Conservation (phyloP, 192 early-diverging fungal species). For the Funneliformis geosporum region DNA sequence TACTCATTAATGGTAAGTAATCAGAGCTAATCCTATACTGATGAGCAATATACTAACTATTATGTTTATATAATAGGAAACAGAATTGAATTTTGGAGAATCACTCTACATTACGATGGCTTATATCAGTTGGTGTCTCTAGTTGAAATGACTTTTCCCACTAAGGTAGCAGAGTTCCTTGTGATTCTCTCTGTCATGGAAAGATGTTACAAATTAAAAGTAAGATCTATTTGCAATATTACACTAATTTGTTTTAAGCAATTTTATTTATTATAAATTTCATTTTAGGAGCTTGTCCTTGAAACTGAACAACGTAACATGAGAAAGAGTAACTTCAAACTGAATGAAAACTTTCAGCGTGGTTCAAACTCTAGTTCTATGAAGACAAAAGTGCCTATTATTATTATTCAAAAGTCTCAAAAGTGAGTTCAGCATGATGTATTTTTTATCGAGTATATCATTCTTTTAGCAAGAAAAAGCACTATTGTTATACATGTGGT, state of each 20-base stretch:
- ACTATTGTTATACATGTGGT: too few species aligned
- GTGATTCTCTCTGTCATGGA: slow-evolving; percentile 16
- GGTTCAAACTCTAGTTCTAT: neutral
- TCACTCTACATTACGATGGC: slow-evolving; percentile 16
- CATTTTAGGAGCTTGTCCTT: neutral
- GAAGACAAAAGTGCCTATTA: neutral
- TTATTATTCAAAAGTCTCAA: neutral
- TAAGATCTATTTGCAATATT: slow-evolving; percentile 1
- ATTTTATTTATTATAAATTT: neutral
- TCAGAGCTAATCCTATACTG: slow-evolving; percentile 11
- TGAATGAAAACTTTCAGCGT: neutral
- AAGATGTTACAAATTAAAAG: slow-evolving; percentile 21
- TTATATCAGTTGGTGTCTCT: slow-evolving; percentile 10
- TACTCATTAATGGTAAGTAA: slow-evolving; percentile 18
- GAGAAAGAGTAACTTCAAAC: neutral
- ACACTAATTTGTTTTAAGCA: neutral
- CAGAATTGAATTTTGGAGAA: slow-evolving; percentile 15
- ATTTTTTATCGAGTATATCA: too few species aligned
- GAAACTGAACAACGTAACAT: neutral
- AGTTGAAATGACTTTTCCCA: slow-evolving; percentile 23
- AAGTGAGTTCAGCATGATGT: too few species aligned
- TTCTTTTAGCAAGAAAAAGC: too few species aligned
- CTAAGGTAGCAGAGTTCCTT: slow-evolving; percentile 7
- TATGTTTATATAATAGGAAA: slow-evolving; percentile 19
- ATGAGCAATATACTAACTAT: slow-evolving; percentile 4